These are phyloP conservation scores for Fraxinus pennsylvanica DNA, from an alignment of 257 asterid species.

Conservation along the genomic window DNA sequence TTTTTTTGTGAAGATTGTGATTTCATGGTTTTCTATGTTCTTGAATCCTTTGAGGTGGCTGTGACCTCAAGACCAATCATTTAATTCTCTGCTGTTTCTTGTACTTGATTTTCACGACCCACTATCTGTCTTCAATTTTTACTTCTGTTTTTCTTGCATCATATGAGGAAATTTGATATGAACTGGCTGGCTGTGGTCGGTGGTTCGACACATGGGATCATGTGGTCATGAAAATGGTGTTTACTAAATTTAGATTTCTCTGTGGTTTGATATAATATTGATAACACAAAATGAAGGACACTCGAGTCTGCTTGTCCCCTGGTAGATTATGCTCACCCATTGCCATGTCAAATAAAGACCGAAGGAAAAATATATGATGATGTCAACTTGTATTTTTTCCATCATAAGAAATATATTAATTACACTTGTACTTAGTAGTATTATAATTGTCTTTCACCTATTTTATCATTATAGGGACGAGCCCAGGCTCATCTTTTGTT, in stretches of 20 bases:
- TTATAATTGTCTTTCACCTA: constrained; percentile 44
- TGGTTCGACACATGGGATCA: constrained; percentile 1
- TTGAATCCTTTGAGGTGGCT: constrained; percentile 9
- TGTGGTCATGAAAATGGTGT: constrained; percentile 16
- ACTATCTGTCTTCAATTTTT: constrained; percentile 4
- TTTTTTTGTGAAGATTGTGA: constrained; percentile 3
- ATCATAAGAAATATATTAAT: constrained; percentile 34
- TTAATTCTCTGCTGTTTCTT: constrained; percentile 3
- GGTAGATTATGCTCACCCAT: not conserved
- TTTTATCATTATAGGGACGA: constrained; percentile 79
- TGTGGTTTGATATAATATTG: not conserved
- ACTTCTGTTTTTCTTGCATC: constrained; percentile 14
- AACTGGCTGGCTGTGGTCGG: constrained; percentile 14
- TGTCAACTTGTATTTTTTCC: constrained; percentile 22
- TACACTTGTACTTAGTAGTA: constrained; percentile 42
- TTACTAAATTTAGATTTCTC: not conserved
- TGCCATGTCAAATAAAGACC: constrained; percentile 12
- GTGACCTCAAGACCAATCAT: constrained; percentile 16
- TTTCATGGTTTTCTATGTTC: constrained; percentile 13
- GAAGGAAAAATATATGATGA: constrained; percentile 22
- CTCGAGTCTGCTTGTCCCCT: constrained; percentile 19
- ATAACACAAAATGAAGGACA: constrained; percentile 14
- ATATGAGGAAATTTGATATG: constrained; percentile 6
- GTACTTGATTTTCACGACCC: constrained; percentile 14
- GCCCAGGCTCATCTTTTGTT: constrained; percentile 77